Conservation (phyloP, 2,329 filamentous ascomycete genomes). For the Ophiostoma himal-ulmi region DNA sequence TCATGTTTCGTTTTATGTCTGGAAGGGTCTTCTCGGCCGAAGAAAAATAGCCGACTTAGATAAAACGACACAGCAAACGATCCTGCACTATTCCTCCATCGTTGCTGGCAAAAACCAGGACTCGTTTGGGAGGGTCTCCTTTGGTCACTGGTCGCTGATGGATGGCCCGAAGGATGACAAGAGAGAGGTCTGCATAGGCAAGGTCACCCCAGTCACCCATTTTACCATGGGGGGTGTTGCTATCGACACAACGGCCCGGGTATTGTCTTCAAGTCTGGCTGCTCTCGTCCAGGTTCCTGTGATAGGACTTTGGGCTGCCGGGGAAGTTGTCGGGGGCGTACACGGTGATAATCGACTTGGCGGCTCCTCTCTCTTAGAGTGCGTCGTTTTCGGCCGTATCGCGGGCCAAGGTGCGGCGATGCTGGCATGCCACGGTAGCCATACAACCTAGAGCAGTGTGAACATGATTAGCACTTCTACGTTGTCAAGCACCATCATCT, state of each 20-base stretch:
- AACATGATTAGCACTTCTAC: not conserved
- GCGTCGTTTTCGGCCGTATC: constrained; percentile 96
- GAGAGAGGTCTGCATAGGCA: constrained; percentile 75
- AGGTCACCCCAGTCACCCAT: constrained; percentile 95
- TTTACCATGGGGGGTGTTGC: constrained; percentile 99
- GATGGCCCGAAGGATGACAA: constrained; percentile 55
- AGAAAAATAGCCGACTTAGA: constrained; percentile 88
- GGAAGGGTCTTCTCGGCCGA: constrained; percentile 98
- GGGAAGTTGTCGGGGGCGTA: constrained; percentile 94
- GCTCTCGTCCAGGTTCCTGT: constrained; percentile 71
- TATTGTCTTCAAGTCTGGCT: constrained; percentile 60
- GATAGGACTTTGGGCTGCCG: constrained; percentile 90
- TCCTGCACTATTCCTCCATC: constrained; percentile 87
- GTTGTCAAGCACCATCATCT: not conserved
- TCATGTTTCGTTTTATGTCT: constrained; percentile 98
- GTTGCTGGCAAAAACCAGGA: constrained; percentile 96
- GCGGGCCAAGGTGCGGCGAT: constrained; percentile 88
- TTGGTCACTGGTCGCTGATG: constrained; percentile 81
- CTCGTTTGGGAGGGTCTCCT: constrained; percentile 93
- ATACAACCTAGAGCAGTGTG: not conserved
- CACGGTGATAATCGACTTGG: constrained; percentile 98
- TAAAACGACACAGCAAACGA: constrained; percentile 79
- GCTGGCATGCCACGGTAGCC: not conserved
- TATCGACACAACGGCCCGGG: constrained; percentile 95
- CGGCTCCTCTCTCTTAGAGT: constrained; percentile 91